phyloP scores from a whole-genome alignment of 345 rosid species.

The Atalantia buxifolia region DNA sequence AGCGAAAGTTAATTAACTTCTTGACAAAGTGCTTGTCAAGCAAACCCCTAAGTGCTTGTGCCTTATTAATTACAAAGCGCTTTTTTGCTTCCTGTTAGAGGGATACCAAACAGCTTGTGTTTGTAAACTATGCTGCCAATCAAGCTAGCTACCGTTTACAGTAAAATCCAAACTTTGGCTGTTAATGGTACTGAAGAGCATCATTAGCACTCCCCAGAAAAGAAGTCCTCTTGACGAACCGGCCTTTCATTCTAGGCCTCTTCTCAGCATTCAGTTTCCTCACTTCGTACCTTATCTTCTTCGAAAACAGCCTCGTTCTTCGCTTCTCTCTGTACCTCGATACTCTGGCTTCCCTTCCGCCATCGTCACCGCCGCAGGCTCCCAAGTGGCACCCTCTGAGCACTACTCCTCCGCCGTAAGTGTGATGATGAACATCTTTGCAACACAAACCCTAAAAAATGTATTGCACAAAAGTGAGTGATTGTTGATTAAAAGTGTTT shows the following conservation, averaged over 20 bases:
- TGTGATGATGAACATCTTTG: slow-evolving; percentile 1
- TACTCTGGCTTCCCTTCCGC: slow-evolving; percentile 56
- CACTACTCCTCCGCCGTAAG: slow-evolving; percentile 1
- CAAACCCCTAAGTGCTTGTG: not conserved
- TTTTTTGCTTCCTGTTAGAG: slow-evolving; percentile 4
- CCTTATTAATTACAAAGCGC: too few relatives aligned
- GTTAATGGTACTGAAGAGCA: not conserved
- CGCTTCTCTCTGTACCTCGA: slow-evolving; percentile 58
- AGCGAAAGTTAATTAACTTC: not conserved
- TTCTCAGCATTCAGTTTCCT: slow-evolving; percentile 67
- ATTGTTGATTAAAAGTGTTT: not conserved
- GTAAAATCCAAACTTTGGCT: not conserved
- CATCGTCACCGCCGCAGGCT: slow-evolving; percentile 18
- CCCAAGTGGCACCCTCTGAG: slow-evolving; percentile 1
- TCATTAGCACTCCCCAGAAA: slow-evolving; percentile 1
- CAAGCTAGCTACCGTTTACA: not conserved
- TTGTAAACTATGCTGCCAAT: not conserved
- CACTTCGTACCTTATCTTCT: slow-evolving; percentile 76
- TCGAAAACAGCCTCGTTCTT: slow-evolving; percentile 54
- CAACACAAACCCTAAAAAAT: slow-evolving; percentile 22
- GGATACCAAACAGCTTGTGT: not conserved
- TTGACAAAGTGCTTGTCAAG: not conserved
- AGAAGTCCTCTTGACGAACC: slow-evolving; percentile 61
- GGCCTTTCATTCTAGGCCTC: slow-evolving; percentile 71
- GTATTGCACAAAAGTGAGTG: not conserved